Evolutionary conservation across 257 asterid species (phyloP).

Genomic region (Cynanchum wilfordii): DNA sequence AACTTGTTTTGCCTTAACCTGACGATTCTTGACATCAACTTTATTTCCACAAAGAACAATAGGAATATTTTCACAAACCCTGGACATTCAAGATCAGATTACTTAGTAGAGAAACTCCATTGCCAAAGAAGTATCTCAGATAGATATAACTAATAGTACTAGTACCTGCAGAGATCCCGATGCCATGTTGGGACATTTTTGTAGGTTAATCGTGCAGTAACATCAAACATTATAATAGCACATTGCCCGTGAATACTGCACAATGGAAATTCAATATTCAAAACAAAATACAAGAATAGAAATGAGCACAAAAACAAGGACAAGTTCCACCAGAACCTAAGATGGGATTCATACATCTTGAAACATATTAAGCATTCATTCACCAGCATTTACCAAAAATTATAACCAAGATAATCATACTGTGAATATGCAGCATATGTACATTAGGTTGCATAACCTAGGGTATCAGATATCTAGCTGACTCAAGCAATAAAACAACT

Average conservation of each 20-base stretch:
- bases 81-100: conserved; percentile 1
- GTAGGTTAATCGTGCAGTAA: conserved; percentile 74
- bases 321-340: background rate
- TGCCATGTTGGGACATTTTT: conserved; percentile 88
- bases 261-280: background rate
- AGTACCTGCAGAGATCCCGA: conserved; percentile 70
- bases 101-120: background rate
- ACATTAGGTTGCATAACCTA: background rate
- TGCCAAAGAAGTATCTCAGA: background rate
- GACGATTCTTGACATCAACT: conserved; percentile 11
- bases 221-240: conserved; percentile 81
- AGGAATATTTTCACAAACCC: conserved; percentile 15
- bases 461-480: background rate
- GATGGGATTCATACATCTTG: background rate
- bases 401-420: background rate
- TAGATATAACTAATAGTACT: background rate
- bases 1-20: conserved; percentile 14
- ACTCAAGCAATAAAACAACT: background rate
- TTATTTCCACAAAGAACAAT: conserved; percentile 16
- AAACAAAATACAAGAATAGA: background rate
- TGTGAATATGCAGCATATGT: background rate
- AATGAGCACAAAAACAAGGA: no score
- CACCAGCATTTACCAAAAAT: background rate
- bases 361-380: background rate
- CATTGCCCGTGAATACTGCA: conserved; percentile 79